A percentile compares a stretch with the other conserved stretches of the same genome.
These are phyloP conservation scores for Skeletonema marinoi DNA, from an alignment of 108 stramenopile species.

Conservation along the genomic window DNA sequence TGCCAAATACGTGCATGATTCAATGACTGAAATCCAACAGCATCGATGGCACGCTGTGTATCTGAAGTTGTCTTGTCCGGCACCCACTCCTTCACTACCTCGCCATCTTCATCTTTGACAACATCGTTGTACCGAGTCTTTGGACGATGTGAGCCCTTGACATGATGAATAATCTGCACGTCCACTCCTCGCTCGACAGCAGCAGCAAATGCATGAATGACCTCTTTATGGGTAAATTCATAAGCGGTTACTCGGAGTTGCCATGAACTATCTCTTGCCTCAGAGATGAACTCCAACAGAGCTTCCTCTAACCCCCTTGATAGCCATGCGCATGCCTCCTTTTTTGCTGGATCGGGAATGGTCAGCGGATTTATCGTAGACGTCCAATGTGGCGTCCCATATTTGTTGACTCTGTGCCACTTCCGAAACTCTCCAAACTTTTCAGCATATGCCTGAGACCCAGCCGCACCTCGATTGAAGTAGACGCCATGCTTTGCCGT, in stretches of 20 bases:
- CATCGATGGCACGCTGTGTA: slow-evolving; percentile 22
- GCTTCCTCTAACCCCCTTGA: slow-evolving; percentile 47
- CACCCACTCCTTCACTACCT: slow-evolving; percentile 37
- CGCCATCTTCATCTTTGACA: slow-evolving; percentile 31
- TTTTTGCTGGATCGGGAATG: slow-evolving; percentile 35
- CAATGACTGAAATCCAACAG: slow-evolving; percentile 31
- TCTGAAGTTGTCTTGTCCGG: slow-evolving; percentile 30
- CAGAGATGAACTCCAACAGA: slow-evolving; percentile 30
- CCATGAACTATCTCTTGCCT: slow-evolving; percentile 18
- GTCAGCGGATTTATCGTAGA: slow-evolving; percentile 33
- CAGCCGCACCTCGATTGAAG: slow-evolving; percentile 46
- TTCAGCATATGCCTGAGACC: slow-evolving; percentile 35
- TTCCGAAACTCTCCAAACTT: slow-evolving; percentile 35
- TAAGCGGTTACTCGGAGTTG: slow-evolving; percentile 31
- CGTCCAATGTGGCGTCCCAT: slow-evolving; percentile 13
- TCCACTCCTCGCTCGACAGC: slow-evolving; percentile 43
- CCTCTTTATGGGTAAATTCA: slow-evolving; percentile 44
- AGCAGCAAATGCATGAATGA: slow-evolving; percentile 32
- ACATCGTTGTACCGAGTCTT: slow-evolving; percentile 17
- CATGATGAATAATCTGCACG: slow-evolving; percentile 46
- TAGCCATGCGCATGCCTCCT: slow-evolving; percentile 41
- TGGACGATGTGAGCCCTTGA: slow-evolving; percentile 22
- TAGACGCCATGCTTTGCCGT: slow-evolving; percentile 31
- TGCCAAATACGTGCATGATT: slow-evolving; percentile 36
- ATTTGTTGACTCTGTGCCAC: slow-evolving; percentile 18